Evolutionary conservation across 2,329 filamentous ascomycete genomes (phyloP).

Genomic region (Fusarium paranaense): DNA sequence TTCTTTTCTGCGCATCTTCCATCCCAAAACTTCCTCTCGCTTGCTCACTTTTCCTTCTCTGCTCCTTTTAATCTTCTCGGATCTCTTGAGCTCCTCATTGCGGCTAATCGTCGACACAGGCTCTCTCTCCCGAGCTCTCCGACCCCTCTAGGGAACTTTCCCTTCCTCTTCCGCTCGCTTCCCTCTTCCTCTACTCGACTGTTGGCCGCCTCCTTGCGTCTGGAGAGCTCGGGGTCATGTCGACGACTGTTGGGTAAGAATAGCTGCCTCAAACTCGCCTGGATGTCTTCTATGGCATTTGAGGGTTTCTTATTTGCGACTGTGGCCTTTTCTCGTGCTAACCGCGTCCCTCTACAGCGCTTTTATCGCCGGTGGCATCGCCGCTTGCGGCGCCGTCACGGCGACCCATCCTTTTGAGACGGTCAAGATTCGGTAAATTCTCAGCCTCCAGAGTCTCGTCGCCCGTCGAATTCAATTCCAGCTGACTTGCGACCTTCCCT

Average conservation of each 20-base stretch:
- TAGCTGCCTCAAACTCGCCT: background rate
- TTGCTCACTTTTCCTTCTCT: conserved; percentile 11
- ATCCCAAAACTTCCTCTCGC: conserved; percentile 14
- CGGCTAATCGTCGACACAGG: conserved; percentile 20
- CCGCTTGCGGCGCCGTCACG: conserved; percentile 96
- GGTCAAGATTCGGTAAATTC: conserved; percentile 90
- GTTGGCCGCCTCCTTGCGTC: conserved; percentile 17
- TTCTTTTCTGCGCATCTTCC: conserved; percentile 30
- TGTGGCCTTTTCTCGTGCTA: conserved; percentile 1
- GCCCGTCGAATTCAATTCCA: background rate
- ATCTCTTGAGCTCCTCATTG: conserved; percentile 9
- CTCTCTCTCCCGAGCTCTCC: conserved; percentile 40
- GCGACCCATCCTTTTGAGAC: conserved; percentile 99
- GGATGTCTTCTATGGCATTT: background rate
- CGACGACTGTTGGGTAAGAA: conserved; percentile 52
- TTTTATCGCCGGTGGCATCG: conserved; percentile 95
- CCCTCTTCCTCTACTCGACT: conserved; percentile 1
- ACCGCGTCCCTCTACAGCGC: conserved; percentile 63
- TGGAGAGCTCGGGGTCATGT: conserved; percentile 45
- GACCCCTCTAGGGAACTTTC: conserved; percentile 16
- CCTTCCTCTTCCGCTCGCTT: conserved; percentile 5
- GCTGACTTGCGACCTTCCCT: conserved; percentile 10
- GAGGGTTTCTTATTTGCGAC: conserved; percentile 15
- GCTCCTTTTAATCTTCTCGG: background rate
- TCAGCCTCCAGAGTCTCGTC: background rate